Evolutionary conservation across 768 basidiomycete genomes (phyloP).

Genomic region (Botryobasidium botryosum): DNA sequence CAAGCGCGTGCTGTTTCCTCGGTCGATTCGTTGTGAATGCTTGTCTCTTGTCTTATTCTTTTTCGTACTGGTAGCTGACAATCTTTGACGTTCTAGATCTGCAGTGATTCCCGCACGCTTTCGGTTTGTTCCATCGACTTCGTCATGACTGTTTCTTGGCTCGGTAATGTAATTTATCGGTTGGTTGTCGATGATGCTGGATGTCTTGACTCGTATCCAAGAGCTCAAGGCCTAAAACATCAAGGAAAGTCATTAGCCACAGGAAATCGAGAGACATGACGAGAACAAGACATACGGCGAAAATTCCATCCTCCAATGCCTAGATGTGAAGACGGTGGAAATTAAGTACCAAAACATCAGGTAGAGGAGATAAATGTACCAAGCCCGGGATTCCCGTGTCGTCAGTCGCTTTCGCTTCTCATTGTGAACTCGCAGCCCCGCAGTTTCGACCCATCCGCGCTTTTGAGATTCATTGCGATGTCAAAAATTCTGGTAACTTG

Average conservation of each 20-base stretch:
- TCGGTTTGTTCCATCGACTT: not conserved
- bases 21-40: not conserved
- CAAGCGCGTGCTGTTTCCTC: not conserved
- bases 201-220: slow-evolving; percentile 1
- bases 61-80: not conserved
- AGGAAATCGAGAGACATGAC: no score
- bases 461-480: no score
- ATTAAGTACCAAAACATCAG: not conserved
- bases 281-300: no score
- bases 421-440: not conserved
- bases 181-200: slow-evolving; percentile 1
- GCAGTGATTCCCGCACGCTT: not conserved
- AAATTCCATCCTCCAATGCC: not conserved
- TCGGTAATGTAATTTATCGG: not conserved
- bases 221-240: no score
- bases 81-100: not conserved
- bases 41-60: not conserved
- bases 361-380: slow-evolving; percentile 1
- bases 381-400: not conserved
- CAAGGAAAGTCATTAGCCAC: no score
- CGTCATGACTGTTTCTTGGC: not conserved
- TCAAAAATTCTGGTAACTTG: no score
- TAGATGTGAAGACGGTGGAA: not conserved
- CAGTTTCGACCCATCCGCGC: no score
- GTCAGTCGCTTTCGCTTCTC: not conserved